These are phyloP conservation scores for Russula compacta DNA, from an alignment of 768 basidiomycete species.

Conservation along the genomic window DNA sequence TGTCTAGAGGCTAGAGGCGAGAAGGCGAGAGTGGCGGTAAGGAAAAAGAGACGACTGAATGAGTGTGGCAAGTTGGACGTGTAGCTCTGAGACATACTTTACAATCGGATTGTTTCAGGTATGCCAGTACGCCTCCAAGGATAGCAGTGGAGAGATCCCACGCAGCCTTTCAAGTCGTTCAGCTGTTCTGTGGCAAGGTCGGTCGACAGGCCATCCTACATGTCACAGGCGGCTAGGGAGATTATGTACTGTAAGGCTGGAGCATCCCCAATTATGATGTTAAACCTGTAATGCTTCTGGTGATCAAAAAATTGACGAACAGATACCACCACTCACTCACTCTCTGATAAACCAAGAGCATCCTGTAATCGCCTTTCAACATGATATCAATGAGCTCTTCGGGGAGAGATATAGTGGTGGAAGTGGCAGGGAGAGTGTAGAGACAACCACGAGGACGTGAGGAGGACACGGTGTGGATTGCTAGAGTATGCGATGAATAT, in stretches of 20 bases:
- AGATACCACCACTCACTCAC: background rate
- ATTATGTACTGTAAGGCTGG: slow-evolving; percentile 10
- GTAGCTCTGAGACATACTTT: background rate
- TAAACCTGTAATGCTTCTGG: background rate
- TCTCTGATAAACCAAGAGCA: slow-evolving; percentile 5
- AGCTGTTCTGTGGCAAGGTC: background rate
- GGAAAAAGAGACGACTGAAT: too few relatives aligned
- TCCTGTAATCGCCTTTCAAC: slow-evolving; percentile 1
- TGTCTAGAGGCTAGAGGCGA: too few relatives aligned
- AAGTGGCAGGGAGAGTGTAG: background rate
- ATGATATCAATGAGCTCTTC: slow-evolving; percentile 13
- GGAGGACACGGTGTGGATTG: background rate
- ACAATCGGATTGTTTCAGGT: background rate
- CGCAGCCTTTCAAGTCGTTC: slow-evolving; percentile 8
- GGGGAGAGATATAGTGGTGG: slow-evolving; percentile 5
- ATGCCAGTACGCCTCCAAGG: slow-evolving; percentile 12
- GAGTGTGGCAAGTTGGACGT: too few relatives aligned
- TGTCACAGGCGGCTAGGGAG: slow-evolving; percentile 4
- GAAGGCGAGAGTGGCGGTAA: too few relatives aligned
- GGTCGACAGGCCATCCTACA: background rate
- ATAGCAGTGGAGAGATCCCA: slow-evolving; percentile 2
- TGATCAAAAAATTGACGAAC: background rate
- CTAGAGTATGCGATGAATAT: background rate
- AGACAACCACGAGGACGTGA: background rate
- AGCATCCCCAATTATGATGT: slow-evolving; percentile 3